Evolutionary conservation across 768 basidiomycete genomes (phyloP).

Genomic region (Pleurotus cornucopiae): DNA sequence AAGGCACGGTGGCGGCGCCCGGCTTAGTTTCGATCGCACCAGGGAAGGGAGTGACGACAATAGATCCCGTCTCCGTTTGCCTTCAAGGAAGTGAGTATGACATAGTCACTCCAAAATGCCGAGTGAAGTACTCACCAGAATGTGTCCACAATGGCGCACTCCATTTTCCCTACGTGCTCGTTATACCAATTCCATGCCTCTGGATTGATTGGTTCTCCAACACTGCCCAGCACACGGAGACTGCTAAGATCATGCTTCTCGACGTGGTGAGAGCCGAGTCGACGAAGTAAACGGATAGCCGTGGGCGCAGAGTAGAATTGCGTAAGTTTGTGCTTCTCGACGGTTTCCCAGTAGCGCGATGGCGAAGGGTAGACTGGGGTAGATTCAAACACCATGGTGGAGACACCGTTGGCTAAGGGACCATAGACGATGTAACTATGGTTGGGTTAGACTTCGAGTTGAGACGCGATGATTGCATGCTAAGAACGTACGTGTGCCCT

Average conservation of each 20-base stretch:
- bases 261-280: conserved; percentile 82
- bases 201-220: conserved; percentile 98
- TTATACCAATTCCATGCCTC: conserved; percentile 99
- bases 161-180: conserved; percentile 81
- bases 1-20: conserved; percentile 94
- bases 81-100: conserved; percentile 24
- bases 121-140: conserved; percentile 54
- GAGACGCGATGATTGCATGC: conserved; percentile 5
- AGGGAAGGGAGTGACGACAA: conserved; percentile 92
- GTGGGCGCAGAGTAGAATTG: conserved; percentile 96
- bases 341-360: conserved; percentile 94
- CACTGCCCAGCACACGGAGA: conserved; percentile 84
- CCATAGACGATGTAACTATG: conserved; percentile 92
- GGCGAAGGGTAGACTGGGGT: conserved; percentile 97
- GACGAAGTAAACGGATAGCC: conserved; percentile 84
- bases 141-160: conserved; percentile 94
- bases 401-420: conserved; percentile 79
- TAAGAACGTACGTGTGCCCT: conserved; percentile 67
- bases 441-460: neutral
- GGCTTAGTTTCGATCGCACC: conserved; percentile 96
- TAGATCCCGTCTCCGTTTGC: conserved; percentile 98
- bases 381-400: conserved; percentile 91
- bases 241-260: conserved; percentile 76
- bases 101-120: neutral
- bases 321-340: conserved; percentile 88